Conservation (phyloP, 306 rosid species). For the Luffa aegyptiaca region DNA sequence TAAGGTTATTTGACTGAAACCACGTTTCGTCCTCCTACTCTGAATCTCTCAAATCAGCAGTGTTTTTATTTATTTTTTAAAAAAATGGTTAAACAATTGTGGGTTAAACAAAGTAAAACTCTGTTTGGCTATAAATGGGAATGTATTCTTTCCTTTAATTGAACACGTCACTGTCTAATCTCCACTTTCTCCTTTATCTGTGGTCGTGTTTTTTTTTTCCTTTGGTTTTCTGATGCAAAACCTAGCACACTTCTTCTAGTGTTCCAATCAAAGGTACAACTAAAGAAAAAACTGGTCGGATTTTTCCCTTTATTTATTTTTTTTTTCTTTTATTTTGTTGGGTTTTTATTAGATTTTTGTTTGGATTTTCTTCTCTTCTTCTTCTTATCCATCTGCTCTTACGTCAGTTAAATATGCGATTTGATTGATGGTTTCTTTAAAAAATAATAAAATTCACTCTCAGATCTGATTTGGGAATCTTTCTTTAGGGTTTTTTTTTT, state of each 20-base stretch:
- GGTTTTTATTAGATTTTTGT: too few relatives aligned
- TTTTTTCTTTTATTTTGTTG: background rate
- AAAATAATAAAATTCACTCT: background rate
- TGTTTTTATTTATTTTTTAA: background rate
- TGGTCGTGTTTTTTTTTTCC: background rate
- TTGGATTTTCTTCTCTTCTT: background rate
- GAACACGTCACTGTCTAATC: background rate
- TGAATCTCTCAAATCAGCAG: background rate
- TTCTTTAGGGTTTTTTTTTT: background rate
- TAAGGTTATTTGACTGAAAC: background rate
- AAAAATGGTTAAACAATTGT: background rate
- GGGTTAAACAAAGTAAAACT: background rate
- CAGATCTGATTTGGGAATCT: background rate
- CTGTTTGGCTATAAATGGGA: slow-evolving; percentile 19
- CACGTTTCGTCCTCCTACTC: background rate
- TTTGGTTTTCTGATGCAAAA: background rate
- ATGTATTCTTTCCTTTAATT: slow-evolving; percentile 11
- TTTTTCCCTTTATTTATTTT: too few relatives aligned
- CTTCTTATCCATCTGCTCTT: too few relatives aligned
- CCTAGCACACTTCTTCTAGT: background rate
- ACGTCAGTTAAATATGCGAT: background rate
- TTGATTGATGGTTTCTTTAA: background rate
- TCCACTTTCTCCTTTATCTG: background rate
- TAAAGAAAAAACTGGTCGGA: background rate
- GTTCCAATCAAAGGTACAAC: background rate